phyloP scores from a whole-genome alignment of 78 protist genomes.

The Acrasis kona region DNA sequence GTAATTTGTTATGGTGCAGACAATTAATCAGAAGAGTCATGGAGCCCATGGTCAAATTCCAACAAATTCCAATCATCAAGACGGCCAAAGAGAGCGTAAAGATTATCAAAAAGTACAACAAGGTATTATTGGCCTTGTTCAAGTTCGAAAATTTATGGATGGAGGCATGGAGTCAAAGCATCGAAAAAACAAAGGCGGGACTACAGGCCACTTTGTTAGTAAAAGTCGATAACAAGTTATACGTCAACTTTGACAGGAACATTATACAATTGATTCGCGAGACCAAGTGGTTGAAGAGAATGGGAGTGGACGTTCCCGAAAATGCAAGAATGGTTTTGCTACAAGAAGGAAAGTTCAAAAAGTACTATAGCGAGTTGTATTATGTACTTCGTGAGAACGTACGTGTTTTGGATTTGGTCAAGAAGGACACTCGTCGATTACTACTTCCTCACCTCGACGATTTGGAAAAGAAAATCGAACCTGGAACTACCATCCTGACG shows the following conservation, averaged over 20 bases:
- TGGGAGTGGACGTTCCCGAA: conserved; percentile 55
- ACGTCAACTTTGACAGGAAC: conserved; percentile 57
- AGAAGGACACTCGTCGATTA: neutral
- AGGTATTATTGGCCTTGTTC: conserved; percentile 41
- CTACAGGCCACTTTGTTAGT: conserved; percentile 55
- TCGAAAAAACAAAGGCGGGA: conserved; percentile 32
- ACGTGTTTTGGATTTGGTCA: neutral
- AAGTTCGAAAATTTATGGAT: conserved; percentile 60
- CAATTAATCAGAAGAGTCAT: conserved; percentile 56
- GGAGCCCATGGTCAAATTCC: conserved; percentile 55
- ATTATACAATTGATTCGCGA: conserved; percentile 57
- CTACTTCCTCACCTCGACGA: conserved; percentile 22
- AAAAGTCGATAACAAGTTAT: conserved; percentile 25
- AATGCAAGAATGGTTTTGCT: conserved; percentile 23
- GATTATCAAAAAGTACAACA: conserved; percentile 60
- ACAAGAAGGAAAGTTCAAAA: conserved; percentile 54
- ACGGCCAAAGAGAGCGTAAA: conserved; percentile 37
- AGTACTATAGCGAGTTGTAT: conserved; percentile 21
- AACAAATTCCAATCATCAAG: conserved; percentile 25
- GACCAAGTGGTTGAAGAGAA: conserved; percentile 35
- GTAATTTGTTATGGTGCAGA: conserved; percentile 52
- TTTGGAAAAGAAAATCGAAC: conserved; percentile 31
- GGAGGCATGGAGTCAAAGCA: conserved; percentile 32
- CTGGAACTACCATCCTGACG: conserved; percentile 49
- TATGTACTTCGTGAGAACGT: conserved; percentile 33